phyloP scores from a whole-genome alignment of 73 alveolate genomes.

The Tetrahymena malaccensis region DNA sequence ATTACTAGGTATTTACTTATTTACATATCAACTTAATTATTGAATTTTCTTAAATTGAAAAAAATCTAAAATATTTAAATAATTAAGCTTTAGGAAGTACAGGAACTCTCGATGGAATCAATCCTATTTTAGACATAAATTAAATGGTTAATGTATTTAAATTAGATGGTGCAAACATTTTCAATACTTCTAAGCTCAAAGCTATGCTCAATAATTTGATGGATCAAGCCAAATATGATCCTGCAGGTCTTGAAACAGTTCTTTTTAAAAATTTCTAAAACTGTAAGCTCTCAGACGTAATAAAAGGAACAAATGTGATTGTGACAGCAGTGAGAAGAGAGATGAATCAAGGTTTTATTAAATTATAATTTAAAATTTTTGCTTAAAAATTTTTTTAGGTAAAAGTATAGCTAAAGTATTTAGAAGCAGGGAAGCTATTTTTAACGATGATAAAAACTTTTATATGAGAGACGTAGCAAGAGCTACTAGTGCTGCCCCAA shows the following conservation, averaged over 20 bases:
- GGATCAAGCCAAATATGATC: conserved; percentile 19
- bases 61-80: neutral
- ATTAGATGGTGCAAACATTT: conserved; percentile 5
- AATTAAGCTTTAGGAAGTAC: conserved; percentile 1
- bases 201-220: neutral
- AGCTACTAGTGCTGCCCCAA: conserved; percentile 41
- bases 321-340: conserved; percentile 22
- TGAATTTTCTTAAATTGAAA: neutral
- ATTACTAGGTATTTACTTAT: neutral
- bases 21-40: too few species aligned
- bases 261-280: neutral
- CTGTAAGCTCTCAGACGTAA: conserved; percentile 5
- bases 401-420: conserved; percentile 22
- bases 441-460: conserved; percentile 6
- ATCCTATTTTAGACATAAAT: conserved; percentile 19
- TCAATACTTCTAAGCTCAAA: conserved; percentile 6
- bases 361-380: too few species aligned
- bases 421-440: conserved; percentile 15
- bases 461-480: conserved; percentile 35
- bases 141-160: neutral
- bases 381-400: neutral
- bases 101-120: conserved; percentile 13
- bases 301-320: conserved; percentile 9
- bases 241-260: conserved; percentile 13
- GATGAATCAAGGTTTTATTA: neutral